Conservation (phyloP, 2,329 filamentous ascomycete genomes). For the Aspergillus costaricaensis region DNA sequence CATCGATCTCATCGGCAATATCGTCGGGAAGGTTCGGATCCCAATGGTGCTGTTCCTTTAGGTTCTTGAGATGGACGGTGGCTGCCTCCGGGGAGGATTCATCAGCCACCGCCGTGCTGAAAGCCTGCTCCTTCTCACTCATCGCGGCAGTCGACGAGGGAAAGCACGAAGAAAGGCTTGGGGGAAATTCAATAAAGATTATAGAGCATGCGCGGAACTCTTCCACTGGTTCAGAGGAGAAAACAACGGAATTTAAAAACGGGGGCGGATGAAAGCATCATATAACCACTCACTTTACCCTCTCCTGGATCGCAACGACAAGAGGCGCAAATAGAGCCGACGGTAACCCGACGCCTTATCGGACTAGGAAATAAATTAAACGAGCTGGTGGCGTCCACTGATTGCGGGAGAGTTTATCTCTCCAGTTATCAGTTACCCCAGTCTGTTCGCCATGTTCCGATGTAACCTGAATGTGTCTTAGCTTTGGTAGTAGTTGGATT, state of each 20-base stretch:
- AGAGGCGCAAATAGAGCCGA: constrained; percentile 3
- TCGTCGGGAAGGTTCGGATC: constrained; percentile 68
- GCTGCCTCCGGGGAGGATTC: constrained; percentile 24
- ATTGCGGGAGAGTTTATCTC: constrained; percentile 7
- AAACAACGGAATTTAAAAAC: neutral
- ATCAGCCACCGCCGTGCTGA: constrained; percentile 1
- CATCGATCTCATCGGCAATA: constrained; percentile 62
- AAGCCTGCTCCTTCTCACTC: constrained; percentile 7
- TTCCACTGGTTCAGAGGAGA: neutral
- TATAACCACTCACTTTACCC: neutral
- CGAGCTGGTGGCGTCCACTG: constrained; percentile 5
- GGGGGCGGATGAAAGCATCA: neutral
- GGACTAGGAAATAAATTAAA: constrained; percentile 4
- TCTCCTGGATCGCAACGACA: neutral
- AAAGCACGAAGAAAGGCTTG: neutral
- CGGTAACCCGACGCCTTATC: constrained; percentile 14
- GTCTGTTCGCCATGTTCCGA: constrained; percentile 9
- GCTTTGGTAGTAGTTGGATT: neutral
- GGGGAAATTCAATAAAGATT: neutral
- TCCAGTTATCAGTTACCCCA: constrained; percentile 9
- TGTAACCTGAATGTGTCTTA: constrained; percentile 1
- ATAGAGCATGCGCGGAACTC: neutral
- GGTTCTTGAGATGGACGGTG: constrained; percentile 51
- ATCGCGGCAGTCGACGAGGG: constrained; percentile 3
- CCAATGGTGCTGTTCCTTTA: constrained; percentile 63